Base-by-base conservation (phyloP, 139 green algal species). In the Closterium sp. region DNA sequence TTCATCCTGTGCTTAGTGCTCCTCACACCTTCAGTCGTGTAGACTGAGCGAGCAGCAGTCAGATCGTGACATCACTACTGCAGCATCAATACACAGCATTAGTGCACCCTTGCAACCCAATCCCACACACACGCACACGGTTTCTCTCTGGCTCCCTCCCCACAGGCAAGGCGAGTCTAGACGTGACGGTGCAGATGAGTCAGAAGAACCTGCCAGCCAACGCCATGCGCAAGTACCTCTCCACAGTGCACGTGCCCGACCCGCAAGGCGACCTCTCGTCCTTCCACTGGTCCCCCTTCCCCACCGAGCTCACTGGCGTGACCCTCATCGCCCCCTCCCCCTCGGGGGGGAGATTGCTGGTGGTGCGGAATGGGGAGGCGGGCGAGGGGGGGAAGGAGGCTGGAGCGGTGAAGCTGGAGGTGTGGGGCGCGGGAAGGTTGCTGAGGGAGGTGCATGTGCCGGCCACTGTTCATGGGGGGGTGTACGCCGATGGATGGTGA, bases 401-500 rank as follows among this genome's bases (percentile, higher is more conserved):
- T 2, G 22, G 27, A n/a, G 34, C 92, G 30, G 89, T 93, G 73
- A 94, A 94, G 79, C 92, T 97, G 79, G 96, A 97, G 93, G 27
- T 98, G 3, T 98, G 97, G 97, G 95, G 93, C 38, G 50, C 92
- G 84, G 88, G 91, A 31, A 89, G 95, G 4, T n/a, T 97, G 13
- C 45, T 97, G 42, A 93, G 92, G 89, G 96, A 97, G 87, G 87
- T 88, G 19, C 38, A 93, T 10, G 96, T 98, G n/a, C 96, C 97
- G 32, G 92, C 93, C 34, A 88, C 95, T 2, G 38, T 98, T 30
- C 97, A 99, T 89, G 97, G 97, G 1, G 29, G 92, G 1, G 88
- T 99, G 29, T 95, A 97, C 73, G 97, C 97, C 45, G 97, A 99
- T 88, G 96, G 95, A 84, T 98, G 97, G 96, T 99, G 30, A 89